Evolutionary conservation across 352 stramenopile genomes (phyloP), one percentile per base, ranked within the genome.

Genomic region (Globisporangium camurandrum): DNA sequence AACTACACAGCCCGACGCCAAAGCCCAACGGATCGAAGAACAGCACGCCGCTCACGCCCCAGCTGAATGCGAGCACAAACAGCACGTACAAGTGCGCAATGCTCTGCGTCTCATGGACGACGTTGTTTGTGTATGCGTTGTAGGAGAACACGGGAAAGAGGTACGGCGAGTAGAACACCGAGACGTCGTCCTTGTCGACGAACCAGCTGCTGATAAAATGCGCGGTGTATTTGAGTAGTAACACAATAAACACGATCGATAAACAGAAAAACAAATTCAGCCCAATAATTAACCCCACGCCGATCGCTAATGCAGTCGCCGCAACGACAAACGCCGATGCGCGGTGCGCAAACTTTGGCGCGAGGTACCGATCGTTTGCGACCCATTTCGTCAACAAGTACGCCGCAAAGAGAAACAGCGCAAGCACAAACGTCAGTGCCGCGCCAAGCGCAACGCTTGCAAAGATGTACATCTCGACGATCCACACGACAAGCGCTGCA

Each of bases 61-160:
- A 97, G 37, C 76, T 34, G 40, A 96, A 91, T 6, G 69, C 46
- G 1, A 95, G 48, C 24, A 93, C 44, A 8, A 96, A 66, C 0
- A 86, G 46, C 41, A 75, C 61, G 54, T 94, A 94, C 5, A 93
- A 62, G 51, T 83, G 56, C 16, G 70, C 45, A 12, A 86, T 75
- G 33, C 86, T 79, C 11, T 56, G 51, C 20, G 75, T 96, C 54
- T 96, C 79, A 42, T 97, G 81, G 33, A 90, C 66, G 30, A 97
- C 70, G 56, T 97, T 95, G 69, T 96, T 93, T 10, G 75, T 93
- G 57, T 81, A 84, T 2, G 89, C 77, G 43, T 96, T 89, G 66
- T 96, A 95, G 16, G 83, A 88, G 56, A 93, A 97, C 4, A 93
- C 70, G 10, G 89, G 89, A 37, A 97, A 95, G 22, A 97, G 49